phyloP scores from a whole-genome alignment of 805 yeast genomes.

The Candida patagonica region DNA sequence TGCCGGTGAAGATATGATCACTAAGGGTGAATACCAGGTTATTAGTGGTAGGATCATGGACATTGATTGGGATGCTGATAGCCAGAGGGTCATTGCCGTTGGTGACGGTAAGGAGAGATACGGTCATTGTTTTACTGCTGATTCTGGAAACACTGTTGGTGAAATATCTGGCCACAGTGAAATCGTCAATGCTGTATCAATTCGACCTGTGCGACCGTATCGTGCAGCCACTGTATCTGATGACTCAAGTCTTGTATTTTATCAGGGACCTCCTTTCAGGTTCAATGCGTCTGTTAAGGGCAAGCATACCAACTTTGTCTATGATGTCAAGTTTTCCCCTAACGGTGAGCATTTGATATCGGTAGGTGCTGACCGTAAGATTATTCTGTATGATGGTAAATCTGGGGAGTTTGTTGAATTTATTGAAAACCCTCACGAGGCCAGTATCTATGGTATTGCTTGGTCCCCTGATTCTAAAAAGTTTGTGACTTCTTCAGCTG shows the following conservation, averaged over 20 bases:
- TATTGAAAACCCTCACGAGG: constrained; percentile 43
- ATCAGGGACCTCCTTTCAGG: constrained; percentile 90
- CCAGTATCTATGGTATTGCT: constrained; percentile 71
- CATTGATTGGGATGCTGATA: constrained; percentile 88
- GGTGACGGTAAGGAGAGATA: constrained; percentile 89
- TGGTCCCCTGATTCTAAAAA: constrained; percentile 50
- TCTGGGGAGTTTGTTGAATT: constrained; percentile 63
- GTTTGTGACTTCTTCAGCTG: constrained; percentile 81
- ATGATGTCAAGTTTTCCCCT: constrained; percentile 76
- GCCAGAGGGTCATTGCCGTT: constrained; percentile 78
- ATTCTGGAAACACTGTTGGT: constrained; percentile 94
- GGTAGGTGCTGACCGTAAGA: constrained; percentile 76
- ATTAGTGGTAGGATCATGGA: constrained; percentile 75
- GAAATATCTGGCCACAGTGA: constrained; percentile 90
- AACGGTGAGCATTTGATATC: constrained; percentile 67
- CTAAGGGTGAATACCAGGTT: constrained; percentile 75
- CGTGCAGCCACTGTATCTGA: constrained; percentile 90
- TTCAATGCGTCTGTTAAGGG: constrained; percentile 65
- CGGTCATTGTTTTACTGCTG: constrained; percentile 90
- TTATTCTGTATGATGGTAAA: constrained; percentile 77
- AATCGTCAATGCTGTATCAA: constrained; percentile 71
- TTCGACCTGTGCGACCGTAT: constrained; percentile 81
- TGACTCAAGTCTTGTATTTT: constrained; percentile 76
- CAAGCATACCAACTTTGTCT: constrained; percentile 66
- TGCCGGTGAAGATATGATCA: constrained; percentile 41